Percentiles rank a stretch among this genome's conserved stretches.
These are phyloP conservation scores for Termitomyces sp. DNA, from an alignment of 768 basidiomycete genomes.

Conservation along the genomic window DNA sequence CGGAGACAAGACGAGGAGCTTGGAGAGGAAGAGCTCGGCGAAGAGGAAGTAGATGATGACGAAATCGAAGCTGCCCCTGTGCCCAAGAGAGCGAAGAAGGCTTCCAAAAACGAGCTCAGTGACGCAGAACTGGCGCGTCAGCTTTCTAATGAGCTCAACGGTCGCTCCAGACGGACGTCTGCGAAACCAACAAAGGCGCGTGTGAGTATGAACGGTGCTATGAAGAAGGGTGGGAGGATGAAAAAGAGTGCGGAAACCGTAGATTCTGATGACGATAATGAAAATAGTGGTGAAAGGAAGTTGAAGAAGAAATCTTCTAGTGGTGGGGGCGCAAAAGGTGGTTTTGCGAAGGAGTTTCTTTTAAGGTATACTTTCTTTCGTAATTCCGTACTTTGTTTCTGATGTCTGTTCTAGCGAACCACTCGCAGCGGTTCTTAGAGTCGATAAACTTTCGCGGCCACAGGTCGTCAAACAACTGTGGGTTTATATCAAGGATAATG, in stretches of 20 bases:
- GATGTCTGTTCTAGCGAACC: constrained; percentile 46
- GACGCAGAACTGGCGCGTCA: constrained; percentile 71
- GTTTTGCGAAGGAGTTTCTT: constrained; percentile 72
- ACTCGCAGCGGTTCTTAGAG: constrained; percentile 62
- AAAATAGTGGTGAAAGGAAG: constrained; percentile 35
- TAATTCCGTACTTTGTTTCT: constrained; percentile 6
- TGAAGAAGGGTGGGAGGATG: constrained; percentile 38
- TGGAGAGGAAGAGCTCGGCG: constrained; percentile 29
- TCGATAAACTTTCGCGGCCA: constrained; percentile 71
- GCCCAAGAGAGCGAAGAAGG: constrained; percentile 47
- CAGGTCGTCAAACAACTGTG: constrained; percentile 90
- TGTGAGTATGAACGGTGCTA: constrained; percentile 29
- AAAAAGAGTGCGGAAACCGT: constrained; percentile 52
- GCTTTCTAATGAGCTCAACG: constrained; percentile 65
- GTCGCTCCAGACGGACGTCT: constrained; percentile 47
- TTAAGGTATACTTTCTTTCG: constrained; percentile 46
- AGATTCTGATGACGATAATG: constrained; percentile 49
- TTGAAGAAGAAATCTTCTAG: constrained; percentile 43
- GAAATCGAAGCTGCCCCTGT: constrained; percentile 27
- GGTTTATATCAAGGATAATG: constrained; percentile 79
- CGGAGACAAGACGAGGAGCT: constrained; percentile 27
- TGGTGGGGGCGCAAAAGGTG: constrained; percentile 54
- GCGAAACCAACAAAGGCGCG: constrained; percentile 30
- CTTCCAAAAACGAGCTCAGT: constrained; percentile 46
- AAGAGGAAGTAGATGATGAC: constrained; percentile 28